These are phyloP conservation scores for Kernera saxatilis DNA, from an alignment of 345 rosid genomes.

Conservation along the genomic window DNA sequence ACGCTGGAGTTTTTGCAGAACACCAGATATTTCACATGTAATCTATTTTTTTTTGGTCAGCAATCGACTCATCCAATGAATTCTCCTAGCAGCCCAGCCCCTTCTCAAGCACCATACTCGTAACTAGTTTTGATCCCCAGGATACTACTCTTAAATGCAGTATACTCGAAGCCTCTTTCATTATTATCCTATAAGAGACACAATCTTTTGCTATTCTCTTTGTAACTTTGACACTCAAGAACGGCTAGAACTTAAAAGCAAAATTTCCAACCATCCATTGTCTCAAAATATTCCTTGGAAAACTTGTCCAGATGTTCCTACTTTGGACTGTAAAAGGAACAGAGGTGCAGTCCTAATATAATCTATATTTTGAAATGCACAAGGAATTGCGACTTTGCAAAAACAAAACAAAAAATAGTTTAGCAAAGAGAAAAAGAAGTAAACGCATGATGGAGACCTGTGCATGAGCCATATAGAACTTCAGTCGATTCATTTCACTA, in stretches of 20 bases:
- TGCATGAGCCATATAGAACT: constrained; percentile 85
- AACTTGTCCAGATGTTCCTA: neutral
- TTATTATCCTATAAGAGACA: neutral
- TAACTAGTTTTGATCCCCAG: neutral
- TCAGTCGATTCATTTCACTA: constrained; percentile 94
- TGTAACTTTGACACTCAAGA: neutral
- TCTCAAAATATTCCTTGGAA: neutral
- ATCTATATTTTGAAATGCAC: neutral
- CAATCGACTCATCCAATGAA: neutral
- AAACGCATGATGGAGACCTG: constrained; percentile 60
- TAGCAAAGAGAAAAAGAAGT: neutral
- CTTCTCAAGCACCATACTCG: neutral
- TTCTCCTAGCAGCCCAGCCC: neutral
- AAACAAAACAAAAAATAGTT: neutral
- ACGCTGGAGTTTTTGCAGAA: neutral
- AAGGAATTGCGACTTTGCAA: neutral
- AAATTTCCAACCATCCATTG: neutral
- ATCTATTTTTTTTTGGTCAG: neutral
- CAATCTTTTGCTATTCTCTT: neutral
- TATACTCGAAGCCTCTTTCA: neutral
- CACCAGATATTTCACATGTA: neutral
- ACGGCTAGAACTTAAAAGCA: neutral
- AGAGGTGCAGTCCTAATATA: neutral
- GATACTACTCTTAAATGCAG: neutral
- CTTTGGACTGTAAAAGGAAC: neutral